Evolutionary conservation across 2,329 filamentous ascomycete species (phyloP).

Genomic region (Aspergillus puulaauensis): DNA sequence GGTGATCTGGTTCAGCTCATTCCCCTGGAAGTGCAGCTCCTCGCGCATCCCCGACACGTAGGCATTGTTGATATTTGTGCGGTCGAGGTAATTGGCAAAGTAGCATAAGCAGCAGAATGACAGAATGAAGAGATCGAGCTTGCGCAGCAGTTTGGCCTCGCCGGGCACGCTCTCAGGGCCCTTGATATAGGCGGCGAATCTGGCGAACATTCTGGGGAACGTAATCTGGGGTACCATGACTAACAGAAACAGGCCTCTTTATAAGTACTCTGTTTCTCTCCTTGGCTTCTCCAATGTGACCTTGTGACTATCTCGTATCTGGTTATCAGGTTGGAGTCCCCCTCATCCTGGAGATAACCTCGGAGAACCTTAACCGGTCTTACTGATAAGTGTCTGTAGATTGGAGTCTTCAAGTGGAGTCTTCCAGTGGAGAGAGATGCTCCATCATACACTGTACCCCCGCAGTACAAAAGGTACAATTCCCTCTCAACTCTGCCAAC

Average conservation of each 20-base stretch:
- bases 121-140: slow-evolving; percentile 52
- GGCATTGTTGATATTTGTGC: slow-evolving; percentile 50
- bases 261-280: neutral
- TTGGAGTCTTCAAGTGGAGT: too few species aligned
- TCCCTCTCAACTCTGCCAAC: too few species aligned
- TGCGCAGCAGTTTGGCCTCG: slow-evolving; percentile 43
- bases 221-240: neutral
- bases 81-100: slow-evolving; percentile 51
- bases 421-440: too few species aligned
- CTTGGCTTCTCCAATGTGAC: too few species aligned
- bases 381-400: too few species aligned
- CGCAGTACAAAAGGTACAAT: neutral
- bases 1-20: slow-evolving; percentile 28
- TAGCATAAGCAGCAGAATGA: slow-evolving; percentile 48
- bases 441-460: too few species aligned
- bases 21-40: slow-evolving; percentile 32
- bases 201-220: neutral
- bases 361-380: too few species aligned
- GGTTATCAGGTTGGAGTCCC: neutral
- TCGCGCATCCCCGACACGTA: slow-evolving; percentile 41
- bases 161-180: slow-evolving; percentile 8
- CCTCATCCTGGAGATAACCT: too few species aligned
- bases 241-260: neutral
- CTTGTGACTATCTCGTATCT: neutral
- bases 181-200: slow-evolving; percentile 8